These are phyloP conservation scores for Brasilioporus rufonigricans DNA, from an alignment of 768 basidiomycete species.

Conservation along the genomic window DNA sequence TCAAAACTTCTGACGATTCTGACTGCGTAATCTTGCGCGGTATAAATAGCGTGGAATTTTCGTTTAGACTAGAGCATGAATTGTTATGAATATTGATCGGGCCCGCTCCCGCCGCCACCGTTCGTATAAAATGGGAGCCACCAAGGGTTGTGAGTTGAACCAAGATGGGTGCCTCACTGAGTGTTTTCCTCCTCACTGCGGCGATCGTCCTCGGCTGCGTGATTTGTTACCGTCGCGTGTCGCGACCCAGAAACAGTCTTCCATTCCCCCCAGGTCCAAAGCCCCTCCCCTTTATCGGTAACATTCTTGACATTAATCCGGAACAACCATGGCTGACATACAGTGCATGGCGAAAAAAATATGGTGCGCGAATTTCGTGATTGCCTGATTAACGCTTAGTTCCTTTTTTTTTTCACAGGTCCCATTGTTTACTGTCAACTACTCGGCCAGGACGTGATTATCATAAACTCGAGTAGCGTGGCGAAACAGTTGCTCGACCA, in stretches of 20 bases:
- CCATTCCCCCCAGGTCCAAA: conserved; percentile 25
- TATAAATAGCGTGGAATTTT: conserved; percentile 1
- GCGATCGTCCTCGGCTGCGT: conserved; percentile 11
- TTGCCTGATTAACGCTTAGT: neutral
- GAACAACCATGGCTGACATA: conserved; percentile 28
- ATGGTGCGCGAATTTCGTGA: conserved; percentile 15
- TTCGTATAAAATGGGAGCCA: conserved; percentile 18
- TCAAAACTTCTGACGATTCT: conserved; percentile 9
- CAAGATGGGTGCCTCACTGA: conserved; percentile 10
- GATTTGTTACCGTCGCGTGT: conserved; percentile 5
- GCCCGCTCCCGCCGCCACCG: conserved; percentile 2
- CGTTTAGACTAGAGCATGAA: conserved; percentile 12
- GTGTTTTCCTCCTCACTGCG: conserved; percentile 7
- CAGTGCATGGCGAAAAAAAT: conserved; percentile 27
- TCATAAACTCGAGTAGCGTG: conserved; percentile 27
- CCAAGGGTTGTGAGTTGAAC: neutral
- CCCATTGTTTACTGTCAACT: conserved; percentile 28
- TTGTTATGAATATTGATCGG: neutral
- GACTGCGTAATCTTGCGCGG: conserved; percentile 13
- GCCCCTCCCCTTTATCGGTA: conserved; percentile 24
- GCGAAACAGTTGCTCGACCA: conserved; percentile 30
- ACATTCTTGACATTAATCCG: conserved; percentile 22
- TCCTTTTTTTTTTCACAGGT: conserved; percentile 15
- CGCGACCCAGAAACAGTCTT: conserved; percentile 4
- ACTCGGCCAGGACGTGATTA: conserved; percentile 24